Evolutionary conservation across 306 rosid species (phyloP).

Genomic region (Sicyos edulis): DNA sequence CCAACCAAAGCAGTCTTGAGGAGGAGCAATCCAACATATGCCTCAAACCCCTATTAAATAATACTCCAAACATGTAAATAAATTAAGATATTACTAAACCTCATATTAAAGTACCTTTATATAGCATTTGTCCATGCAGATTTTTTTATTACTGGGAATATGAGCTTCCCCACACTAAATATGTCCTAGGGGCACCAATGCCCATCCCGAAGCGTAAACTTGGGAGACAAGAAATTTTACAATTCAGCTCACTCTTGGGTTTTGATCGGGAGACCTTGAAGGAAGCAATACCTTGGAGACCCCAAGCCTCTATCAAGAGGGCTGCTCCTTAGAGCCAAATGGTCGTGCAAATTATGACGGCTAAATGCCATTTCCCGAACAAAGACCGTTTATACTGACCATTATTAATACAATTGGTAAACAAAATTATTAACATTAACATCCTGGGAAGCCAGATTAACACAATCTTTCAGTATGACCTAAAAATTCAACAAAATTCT

Average conservation of each 20-base stretch:
- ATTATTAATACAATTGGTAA: neutral
- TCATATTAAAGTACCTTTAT: neutral
- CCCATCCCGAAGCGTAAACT: too few species aligned
- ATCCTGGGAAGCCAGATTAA: neutral
- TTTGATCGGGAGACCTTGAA: too few species aligned
- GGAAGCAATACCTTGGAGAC: too few species aligned
- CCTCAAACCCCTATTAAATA: conserved; percentile 75
- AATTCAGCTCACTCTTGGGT: too few species aligned
- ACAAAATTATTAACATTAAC: neutral
- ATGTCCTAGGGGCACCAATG: too few species aligned
- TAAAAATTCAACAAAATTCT: neutral
- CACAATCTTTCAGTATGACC: neutral
- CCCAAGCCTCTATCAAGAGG: too few species aligned
- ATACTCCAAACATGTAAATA: neutral
- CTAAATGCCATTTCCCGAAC: neutral
- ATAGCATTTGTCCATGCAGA: neutral
- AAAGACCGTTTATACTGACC: neutral
- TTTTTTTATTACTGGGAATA: too few species aligned
- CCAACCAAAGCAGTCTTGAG: conserved; percentile 65
- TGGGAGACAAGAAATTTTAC: too few species aligned
- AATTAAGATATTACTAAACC: conserved; percentile 18
- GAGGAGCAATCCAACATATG: conserved; percentile 73
- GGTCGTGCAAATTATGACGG: neutral
- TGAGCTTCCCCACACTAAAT: too few species aligned
- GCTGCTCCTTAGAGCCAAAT: too few species aligned